Evolutionary conservation across 495 filamentous ascomycete genomes (phyloP).

Genomic region (Tuber aestivum): DNA sequence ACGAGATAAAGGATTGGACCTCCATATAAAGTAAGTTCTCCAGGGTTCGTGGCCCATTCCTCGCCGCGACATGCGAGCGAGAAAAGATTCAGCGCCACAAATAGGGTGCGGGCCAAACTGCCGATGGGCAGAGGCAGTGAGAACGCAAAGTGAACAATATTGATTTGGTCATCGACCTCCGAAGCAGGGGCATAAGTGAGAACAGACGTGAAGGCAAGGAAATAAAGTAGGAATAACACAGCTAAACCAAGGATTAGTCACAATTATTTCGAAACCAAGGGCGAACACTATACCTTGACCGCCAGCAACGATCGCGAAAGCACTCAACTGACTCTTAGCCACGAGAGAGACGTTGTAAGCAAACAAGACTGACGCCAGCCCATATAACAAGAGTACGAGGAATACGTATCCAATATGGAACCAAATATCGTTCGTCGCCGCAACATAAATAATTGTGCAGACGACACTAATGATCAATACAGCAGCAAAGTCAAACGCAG

Average conservation of each 20-base stretch:
- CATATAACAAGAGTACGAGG: slow-evolving; percentile 67
- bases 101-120: slow-evolving; percentile 61
- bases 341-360: slow-evolving; percentile 71
- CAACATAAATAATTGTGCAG: slow-evolving; percentile 57
- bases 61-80: slow-evolving; percentile 61
- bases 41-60: slow-evolving; percentile 59
- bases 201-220: slow-evolving; percentile 64
- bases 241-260: slow-evolving; percentile 33
- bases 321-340: slow-evolving; percentile 60
- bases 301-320: slow-evolving; percentile 69
- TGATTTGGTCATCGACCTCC: slow-evolving; percentile 54
- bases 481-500: slow-evolving; percentile 68
- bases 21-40: slow-evolving; percentile 65
- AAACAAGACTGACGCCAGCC: slow-evolving; percentile 61
- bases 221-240: slow-evolving; percentile 69
- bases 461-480: slow-evolving; percentile 57
- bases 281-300: slow-evolving; percentile 66
- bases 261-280: slow-evolving; percentile 52
- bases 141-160: slow-evolving; percentile 63
- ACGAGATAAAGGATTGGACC: slow-evolving; percentile 73
- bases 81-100: slow-evolving; percentile 73
- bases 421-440: slow-evolving; percentile 57
- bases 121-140: slow-evolving; percentile 62
- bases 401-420: slow-evolving; percentile 71
- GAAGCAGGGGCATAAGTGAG: slow-evolving; percentile 60